Evolutionary conservation across 2,329 filamentous ascomycete genomes (phyloP).

Genomic region (Diaporthe eres): DNA sequence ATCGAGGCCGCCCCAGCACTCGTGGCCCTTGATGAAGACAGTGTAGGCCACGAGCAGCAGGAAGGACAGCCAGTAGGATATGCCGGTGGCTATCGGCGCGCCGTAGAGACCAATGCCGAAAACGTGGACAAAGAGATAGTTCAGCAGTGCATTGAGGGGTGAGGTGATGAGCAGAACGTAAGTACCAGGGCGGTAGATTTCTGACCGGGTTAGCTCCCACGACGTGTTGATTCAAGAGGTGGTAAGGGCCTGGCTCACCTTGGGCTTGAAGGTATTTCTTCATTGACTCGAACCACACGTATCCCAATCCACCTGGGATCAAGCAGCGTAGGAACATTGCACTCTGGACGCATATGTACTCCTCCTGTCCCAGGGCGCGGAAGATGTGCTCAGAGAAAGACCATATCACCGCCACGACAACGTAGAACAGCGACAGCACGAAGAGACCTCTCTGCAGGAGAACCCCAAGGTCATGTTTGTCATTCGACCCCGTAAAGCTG

Average conservation of each 20-base stretch:
- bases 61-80: slow-evolving; percentile 90
- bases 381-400: slow-evolving; percentile 82
- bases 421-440: slow-evolving; percentile 79
- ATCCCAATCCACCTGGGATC: slow-evolving; percentile 86
- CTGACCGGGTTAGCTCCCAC: slow-evolving; percentile 45
- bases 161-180: slow-evolving; percentile 88
- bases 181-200: slow-evolving; percentile 84
- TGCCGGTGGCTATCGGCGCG: slow-evolving; percentile 84
- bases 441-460: slow-evolving; percentile 83
- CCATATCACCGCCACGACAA: slow-evolving; percentile 82
- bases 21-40: slow-evolving; percentile 76
- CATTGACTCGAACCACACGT: slow-evolving; percentile 88
- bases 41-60: slow-evolving; percentile 81
- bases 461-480: slow-evolving; percentile 83
- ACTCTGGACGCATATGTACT: slow-evolving; percentile 81
- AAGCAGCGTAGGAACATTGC: slow-evolving; percentile 80
- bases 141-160: slow-evolving; percentile 84
- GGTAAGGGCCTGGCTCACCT: slow-evolving; percentile 70
- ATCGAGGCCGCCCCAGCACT: slow-evolving; percentile 84
- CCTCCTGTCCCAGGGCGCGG: slow-evolving; percentile 80
- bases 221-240: slow-evolving; percentile 42
- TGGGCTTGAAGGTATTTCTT: slow-evolving; percentile 94
- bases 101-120: slow-evolving; percentile 81
- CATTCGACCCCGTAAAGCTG: slow-evolving; percentile 84
- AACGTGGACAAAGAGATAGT: slow-evolving; percentile 84